Evolutionary conservation across 805 yeast genomes (phyloP), one percentile per base, ranked within the genome.

Genomic region (Yamadazyma kitorensis): DNA sequence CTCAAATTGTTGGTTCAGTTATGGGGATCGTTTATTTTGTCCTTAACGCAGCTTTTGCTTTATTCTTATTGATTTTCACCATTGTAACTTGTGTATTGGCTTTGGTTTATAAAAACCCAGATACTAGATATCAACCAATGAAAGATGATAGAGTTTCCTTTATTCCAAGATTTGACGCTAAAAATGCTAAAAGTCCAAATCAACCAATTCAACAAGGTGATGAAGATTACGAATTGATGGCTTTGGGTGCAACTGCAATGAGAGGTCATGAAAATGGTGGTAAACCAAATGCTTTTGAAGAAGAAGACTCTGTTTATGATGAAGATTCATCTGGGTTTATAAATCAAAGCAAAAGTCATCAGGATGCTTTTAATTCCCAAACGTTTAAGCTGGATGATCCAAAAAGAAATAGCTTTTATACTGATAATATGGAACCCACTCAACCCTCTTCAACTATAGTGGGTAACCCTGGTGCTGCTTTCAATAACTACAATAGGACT

Each of bases 131-230:
- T 66, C 91, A 87, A 64, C 98, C 96, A 42, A 84, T 91, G 83
- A 84, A 83, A 49, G 98, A 93, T 59, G 98, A 93, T 55, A 78
- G 98, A 56, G 93, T 85, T 33, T 85, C 96, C n/a, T 93, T 93
- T 58, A 85, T 93, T 54, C 89, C 89, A 43, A 72, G 81, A 50
- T 68, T 70, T 36, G 79, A 68, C 36, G 49, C 52, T 11, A 52
- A 51, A 23, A 39, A 37, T 18, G 57, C 29, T 43, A 49, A 31
- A 41, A 50, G 45, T 10, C 42, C 30, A 15, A 44, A 45, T 30
- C 48, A 43, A n/a, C 24, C 31, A 5, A 21, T 8, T 14, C 44
- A 45, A 31, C 49, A 43, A 11, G 48, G 47, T 6, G 48, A 57
- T 41, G 71, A 63, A 18, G 80, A 72, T 40, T 65, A 80, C 40